These are phyloP conservation scores for Ascosphaera apis DNA, from an alignment of 2,329 filamentous ascomycete species.

Conservation along the genomic window DNA sequence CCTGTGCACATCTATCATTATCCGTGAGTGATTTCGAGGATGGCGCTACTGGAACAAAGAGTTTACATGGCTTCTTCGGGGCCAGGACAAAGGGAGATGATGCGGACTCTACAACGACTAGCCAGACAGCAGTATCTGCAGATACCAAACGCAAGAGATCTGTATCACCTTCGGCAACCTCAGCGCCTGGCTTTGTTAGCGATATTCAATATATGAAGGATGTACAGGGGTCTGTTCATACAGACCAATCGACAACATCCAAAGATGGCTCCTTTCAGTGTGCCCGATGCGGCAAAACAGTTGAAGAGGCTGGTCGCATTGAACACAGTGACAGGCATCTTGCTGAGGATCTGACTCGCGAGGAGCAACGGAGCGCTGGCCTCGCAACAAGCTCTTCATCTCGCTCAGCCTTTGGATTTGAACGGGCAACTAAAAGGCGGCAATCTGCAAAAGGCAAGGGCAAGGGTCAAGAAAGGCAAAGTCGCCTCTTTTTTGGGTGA, in stretches of 20 bases:
- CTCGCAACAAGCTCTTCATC: no score
- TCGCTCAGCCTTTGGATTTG: no score
- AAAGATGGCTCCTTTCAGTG: slow-evolving; percentile 26
- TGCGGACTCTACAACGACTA: neutral
- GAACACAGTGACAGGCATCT: slow-evolving; percentile 91
- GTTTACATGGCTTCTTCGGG: slow-evolving; percentile 68
- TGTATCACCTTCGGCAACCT: neutral
- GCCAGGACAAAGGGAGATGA: slow-evolving; percentile 27
- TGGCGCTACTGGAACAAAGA: slow-evolving; percentile 58
- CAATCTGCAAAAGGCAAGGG: no score
- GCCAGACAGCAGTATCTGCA: neutral
- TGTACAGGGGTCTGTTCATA: neutral
- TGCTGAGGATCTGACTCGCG: slow-evolving; percentile 73
- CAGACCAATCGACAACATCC: neutral
- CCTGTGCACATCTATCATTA: slow-evolving; percentile 71
- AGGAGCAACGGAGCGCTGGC: no score
- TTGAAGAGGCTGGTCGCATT: slow-evolving; percentile 35
- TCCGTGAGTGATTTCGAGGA: slow-evolving; percentile 88
- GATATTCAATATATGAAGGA: neutral
- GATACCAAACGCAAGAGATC: neutral
- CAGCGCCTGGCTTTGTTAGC: neutral
- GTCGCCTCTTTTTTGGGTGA: no score
- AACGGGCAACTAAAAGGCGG: no score
- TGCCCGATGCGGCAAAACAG: slow-evolving; percentile 37
- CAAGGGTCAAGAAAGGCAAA: no score